phyloP scores from a whole-genome alignment of 306 rosid species.

The Lathyrus sativus region DNA sequence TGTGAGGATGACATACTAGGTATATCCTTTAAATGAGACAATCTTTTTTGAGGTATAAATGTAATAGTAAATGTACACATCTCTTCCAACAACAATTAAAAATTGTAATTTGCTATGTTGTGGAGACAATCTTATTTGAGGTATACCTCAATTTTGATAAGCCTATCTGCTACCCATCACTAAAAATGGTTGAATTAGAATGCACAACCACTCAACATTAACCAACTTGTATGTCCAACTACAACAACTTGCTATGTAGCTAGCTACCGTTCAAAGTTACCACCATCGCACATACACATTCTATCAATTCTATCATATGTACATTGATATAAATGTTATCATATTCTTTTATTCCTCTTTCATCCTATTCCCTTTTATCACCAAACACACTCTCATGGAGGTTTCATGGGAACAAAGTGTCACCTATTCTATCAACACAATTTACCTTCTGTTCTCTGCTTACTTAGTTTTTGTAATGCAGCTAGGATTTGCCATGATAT shows the following conservation, averaged over 20 bases:
- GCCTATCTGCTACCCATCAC: constrained; percentile 9
- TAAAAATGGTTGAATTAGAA: constrained; percentile 38
- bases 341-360: constrained; percentile 7
- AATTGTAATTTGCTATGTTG: too few relatives aligned
- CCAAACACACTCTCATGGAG: constrained; percentile 43
- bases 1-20: too few relatives aligned
- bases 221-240: constrained; percentile 16
- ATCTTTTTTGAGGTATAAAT: too few relatives aligned
- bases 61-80: too few relatives aligned
- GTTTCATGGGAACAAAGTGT: constrained; percentile 73
- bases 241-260: constrained; percentile 7
- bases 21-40: too few relatives aligned
- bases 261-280: constrained; percentile 51
- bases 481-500: constrained; percentile 83
- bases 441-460: constrained; percentile 79
- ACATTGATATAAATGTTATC: constrained; percentile 5
- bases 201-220: constrained; percentile 46
- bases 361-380: constrained; percentile 6
- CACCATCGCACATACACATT: constrained; percentile 22
- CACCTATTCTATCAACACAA: constrained; percentile 61
- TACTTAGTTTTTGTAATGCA: constrained; percentile 82
- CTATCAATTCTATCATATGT: constrained; percentile 4
- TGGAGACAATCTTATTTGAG: too few relatives aligned
- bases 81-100: too few relatives aligned
- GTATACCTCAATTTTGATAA: constrained; percentile 4